These are phyloP conservation scores for Ceriops zippeliana DNA, from an alignment of 345 rosid species.

Conservation along the genomic window DNA sequence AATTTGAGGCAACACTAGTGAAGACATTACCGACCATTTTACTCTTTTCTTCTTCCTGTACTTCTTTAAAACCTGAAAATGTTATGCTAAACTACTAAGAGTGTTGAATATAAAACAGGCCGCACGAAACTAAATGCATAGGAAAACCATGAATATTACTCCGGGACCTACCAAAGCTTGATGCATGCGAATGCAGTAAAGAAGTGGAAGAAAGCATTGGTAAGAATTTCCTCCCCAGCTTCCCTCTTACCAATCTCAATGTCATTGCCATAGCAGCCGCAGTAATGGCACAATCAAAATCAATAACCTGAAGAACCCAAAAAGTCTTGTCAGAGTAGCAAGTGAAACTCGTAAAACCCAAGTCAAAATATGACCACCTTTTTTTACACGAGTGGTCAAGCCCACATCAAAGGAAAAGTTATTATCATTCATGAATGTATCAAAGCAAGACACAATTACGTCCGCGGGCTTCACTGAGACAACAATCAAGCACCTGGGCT, in stretches of 20 bases:
- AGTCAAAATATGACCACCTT: background rate
- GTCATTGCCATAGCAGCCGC: slow-evolving; percentile 26
- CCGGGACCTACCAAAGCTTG: slow-evolving; percentile 70
- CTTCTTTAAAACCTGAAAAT: slow-evolving; percentile 83
- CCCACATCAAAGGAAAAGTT: background rate
- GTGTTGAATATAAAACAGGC: background rate
- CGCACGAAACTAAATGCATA: background rate
- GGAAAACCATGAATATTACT: background rate
- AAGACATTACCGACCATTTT: slow-evolving; percentile 82
- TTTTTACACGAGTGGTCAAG: background rate
- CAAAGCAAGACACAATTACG: background rate
- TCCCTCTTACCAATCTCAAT: slow-evolving; percentile 18
- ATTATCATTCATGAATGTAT: background rate
- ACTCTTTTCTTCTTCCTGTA: slow-evolving; percentile 79
- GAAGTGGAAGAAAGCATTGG: slow-evolving; percentile 23
- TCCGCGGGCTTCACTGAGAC: background rate
- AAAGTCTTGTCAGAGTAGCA: background rate
- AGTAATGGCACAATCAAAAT: background rate
- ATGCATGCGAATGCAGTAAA: slow-evolving; percentile 80
- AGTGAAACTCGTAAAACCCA: background rate
- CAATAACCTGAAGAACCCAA: background rate
- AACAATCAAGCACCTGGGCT: background rate
- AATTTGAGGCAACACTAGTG: slow-evolving; percentile 81
- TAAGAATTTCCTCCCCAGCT: slow-evolving; percentile 17
- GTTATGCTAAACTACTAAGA: background rate